A percentile compares a stretch with the other conserved stretches of the same genome.
These are phyloP conservation scores for Lentinula lateritia DNA, from an alignment of 768 basidiomycete species.

Conservation along the genomic window DNA sequence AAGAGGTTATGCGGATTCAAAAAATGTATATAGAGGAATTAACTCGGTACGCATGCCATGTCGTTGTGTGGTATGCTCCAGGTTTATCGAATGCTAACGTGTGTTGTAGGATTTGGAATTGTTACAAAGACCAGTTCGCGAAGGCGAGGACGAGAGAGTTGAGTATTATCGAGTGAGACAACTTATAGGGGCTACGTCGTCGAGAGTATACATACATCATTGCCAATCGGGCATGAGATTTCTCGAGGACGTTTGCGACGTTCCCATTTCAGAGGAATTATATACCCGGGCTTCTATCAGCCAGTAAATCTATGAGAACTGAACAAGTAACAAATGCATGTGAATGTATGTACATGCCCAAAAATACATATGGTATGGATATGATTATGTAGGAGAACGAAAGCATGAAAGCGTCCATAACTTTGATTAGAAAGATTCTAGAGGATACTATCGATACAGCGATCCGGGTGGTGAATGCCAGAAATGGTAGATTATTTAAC, in stretches of 20 bases:
- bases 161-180: conserved; percentile 62
- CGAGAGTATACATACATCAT: not conserved
- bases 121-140: conserved; percentile 92
- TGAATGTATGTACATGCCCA: not conserved
- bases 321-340: too few relatives aligned
- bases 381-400: not conserved
- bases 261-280: too few relatives aligned
- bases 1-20: conserved; percentile 77
- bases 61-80: too few relatives aligned
- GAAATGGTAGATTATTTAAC: not conserved
- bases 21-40: conserved; percentile 88
- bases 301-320: too few relatives aligned
- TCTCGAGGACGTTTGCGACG: too few relatives aligned
- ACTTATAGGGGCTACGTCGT: not conserved
- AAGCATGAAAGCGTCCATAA: not conserved
- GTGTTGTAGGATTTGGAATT: conserved; percentile 80
- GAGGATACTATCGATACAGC: not conserved
- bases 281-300: too few relatives aligned
- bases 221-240: too few relatives aligned
- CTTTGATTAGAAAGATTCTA: not conserved
- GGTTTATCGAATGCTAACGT: not conserved
- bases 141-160: conserved; percentile 74
- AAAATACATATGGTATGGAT: not conserved
- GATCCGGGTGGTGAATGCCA: not conserved
- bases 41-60: conserved; percentile 41